phyloP scores from a whole-genome alignment of 164 flowering plant genomes.

The Umbellularia californica region DNA sequence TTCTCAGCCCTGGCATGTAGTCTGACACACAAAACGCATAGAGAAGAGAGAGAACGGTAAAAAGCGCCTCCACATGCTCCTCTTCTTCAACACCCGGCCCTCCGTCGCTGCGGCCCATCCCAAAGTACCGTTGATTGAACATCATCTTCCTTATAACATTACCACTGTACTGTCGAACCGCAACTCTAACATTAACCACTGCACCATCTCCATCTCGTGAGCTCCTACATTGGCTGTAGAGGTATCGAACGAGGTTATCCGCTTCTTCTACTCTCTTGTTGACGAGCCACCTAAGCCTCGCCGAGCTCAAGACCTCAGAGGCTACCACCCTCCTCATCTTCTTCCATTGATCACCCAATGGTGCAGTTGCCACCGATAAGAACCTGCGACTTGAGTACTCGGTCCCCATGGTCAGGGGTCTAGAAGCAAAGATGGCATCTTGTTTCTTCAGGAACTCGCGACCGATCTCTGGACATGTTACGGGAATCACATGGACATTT shows the following conservation, averaged over 20 bases:
- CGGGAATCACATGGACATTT: background rate
- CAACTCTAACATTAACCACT: conserved; percentile 13
- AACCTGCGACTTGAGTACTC: background rate
- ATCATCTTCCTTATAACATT: conserved; percentile 9
- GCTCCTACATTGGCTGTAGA: conserved; percentile 23
- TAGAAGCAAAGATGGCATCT: too few relatives aligned
- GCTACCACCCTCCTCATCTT: conserved; percentile 10
- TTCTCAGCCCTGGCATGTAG: conserved; percentile 24
- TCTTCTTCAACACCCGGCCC: background rate
- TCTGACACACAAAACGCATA: conserved; percentile 27
- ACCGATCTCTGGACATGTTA: too few relatives aligned
- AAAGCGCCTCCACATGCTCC: too few relatives aligned
- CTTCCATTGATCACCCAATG: conserved; percentile 36
- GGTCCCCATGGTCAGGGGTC: too few relatives aligned
- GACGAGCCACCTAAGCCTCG: conserved; percentile 27
- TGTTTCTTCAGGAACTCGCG: too few relatives aligned
- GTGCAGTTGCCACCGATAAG: conserved; percentile 21
- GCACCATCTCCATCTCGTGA: background rate
- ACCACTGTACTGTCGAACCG: conserved; percentile 14
- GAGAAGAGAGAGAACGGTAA: conserved; percentile 5
- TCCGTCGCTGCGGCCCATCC: conserved; percentile 21
- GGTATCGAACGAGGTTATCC: conserved; percentile 27
- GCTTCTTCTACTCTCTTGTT: conserved; percentile 32
- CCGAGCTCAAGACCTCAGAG: conserved; percentile 25
- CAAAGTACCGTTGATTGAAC: conserved; percentile 26